Conservation (phyloP, 1,284 basidiomycete species). For the Cryptococcus sp. region DNA sequence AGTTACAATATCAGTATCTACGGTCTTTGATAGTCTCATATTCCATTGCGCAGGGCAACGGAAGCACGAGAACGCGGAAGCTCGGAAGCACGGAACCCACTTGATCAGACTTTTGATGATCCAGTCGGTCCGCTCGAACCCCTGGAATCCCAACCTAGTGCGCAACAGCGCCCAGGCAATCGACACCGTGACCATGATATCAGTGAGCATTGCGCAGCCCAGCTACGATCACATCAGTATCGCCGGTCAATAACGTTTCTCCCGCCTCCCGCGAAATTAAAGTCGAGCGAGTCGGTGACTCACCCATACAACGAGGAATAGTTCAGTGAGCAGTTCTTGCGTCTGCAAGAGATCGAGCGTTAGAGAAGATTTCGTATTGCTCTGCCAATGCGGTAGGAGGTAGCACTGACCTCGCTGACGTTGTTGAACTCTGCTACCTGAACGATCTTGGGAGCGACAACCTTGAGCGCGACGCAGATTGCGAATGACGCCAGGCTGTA, state of each 20-base stretch:
- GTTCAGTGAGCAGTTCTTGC: background rate
- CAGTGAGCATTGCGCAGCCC: constrained; percentile 2
- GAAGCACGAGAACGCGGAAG: background rate
- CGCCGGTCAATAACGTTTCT: background rate
- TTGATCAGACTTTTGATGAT: constrained; percentile 7
- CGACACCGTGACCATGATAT: constrained; percentile 7
- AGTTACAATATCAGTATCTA: background rate
- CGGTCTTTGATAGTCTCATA: background rate
- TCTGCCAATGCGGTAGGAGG: no score
- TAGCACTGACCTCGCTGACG: background rate
- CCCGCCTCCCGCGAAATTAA: background rate
- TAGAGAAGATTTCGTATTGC: no score
- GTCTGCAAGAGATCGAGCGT: no score
- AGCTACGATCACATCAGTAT: background rate
- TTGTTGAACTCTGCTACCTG: background rate
- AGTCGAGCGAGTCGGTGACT: background rate
- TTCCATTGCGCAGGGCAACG: no score
- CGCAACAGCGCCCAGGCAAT: constrained; percentile 8
- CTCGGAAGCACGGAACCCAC: constrained; percentile 2
- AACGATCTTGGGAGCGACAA: background rate
- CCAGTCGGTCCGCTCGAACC: constrained; percentile 8
- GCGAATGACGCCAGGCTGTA: background rate
- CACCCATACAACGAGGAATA: constrained; percentile 8
- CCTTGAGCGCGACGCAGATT: background rate
- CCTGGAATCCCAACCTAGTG: constrained; percentile 1